phyloP scores from a whole-genome alignment of 257 asterid species.

The Linderniella brevidens region DNA sequence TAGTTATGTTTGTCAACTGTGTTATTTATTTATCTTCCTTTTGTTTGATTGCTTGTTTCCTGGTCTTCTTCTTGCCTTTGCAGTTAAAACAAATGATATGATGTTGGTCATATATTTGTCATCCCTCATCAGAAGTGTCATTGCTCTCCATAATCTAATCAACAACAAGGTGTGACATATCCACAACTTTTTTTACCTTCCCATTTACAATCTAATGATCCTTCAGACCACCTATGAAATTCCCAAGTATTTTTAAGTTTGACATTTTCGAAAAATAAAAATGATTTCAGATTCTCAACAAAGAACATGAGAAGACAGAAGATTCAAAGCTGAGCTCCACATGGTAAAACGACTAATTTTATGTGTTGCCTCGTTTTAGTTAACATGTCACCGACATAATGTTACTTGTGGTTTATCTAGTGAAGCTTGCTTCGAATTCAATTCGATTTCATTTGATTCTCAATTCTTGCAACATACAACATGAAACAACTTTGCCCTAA shows the following conservation, averaged over 20 bases:
- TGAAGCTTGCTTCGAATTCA: too few relatives aligned
- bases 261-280: not conserved
- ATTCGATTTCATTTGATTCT: too few relatives aligned
- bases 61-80: not conserved
- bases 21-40: not conserved
- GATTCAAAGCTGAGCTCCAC: slow-evolving; percentile 24
- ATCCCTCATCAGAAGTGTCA: slow-evolving; percentile 4
- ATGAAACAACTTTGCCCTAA: not conserved
- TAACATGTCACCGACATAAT: too few relatives aligned
- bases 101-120: slow-evolving; percentile 5
- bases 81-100: slow-evolving; percentile 6
- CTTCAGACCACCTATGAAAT: too few relatives aligned
- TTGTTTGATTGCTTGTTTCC: not conserved
- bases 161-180: not conserved
- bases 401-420: too few relatives aligned
- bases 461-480: too few relatives aligned
- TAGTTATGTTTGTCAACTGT: not conserved
- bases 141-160: slow-evolving; percentile 5
- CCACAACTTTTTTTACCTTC: too few relatives aligned
- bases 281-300: slow-evolving; percentile 70
- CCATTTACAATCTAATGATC: too few relatives aligned
- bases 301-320: slow-evolving; percentile 83
- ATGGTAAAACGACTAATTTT: too few relatives aligned
- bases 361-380: too few relatives aligned
- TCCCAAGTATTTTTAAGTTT: too few relatives aligned